phyloP scores from a whole-genome alignment of 148 eudicot species.

The Cornus suecica region DNA sequence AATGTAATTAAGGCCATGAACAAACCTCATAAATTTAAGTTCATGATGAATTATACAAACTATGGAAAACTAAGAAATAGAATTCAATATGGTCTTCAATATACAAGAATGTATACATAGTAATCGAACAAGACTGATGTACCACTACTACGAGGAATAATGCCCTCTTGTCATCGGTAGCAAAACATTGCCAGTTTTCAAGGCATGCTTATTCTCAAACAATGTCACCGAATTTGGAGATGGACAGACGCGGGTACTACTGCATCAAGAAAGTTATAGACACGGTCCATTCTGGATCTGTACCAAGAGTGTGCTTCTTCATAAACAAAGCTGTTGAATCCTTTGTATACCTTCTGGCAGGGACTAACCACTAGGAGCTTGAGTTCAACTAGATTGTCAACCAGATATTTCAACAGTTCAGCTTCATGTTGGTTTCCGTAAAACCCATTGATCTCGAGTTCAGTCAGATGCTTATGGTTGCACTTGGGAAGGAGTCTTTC shows the following conservation, averaged over 20 bases:
- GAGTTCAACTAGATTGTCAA: slow-evolving; percentile 17
- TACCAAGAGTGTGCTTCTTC: slow-evolving; percentile 2
- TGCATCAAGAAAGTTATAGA: slow-evolving; percentile 13
- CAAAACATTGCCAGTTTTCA: background rate
- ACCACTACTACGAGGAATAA: background rate
- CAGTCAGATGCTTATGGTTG: slow-evolving; percentile 17
- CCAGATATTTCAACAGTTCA: slow-evolving; percentile 26
- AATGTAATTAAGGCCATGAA: too few species aligned
- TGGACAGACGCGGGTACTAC: slow-evolving; percentile 18
- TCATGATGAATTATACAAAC: too few species aligned
- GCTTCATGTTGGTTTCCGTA: slow-evolving; percentile 28
- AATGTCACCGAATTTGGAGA: slow-evolving; percentile 8
- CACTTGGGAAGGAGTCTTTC: slow-evolving; percentile 18
- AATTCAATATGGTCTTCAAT: too few species aligned
- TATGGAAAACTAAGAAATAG: background rate
- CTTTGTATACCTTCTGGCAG: slow-evolving; percentile 23
- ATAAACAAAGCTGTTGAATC: slow-evolving; percentile 18
- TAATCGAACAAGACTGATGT: too few species aligned
- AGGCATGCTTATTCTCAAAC: too few species aligned
- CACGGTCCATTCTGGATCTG: slow-evolving; percentile 2
- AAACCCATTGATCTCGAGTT: slow-evolving; percentile 28
- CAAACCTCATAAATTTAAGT: too few species aligned
- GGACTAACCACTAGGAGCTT: slow-evolving; percentile 16
- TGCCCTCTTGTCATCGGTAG: background rate
- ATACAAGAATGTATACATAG: too few species aligned